Conservation (phyloP, 495 filamentous ascomycete species). For the Xylaria longipes region DNA sequence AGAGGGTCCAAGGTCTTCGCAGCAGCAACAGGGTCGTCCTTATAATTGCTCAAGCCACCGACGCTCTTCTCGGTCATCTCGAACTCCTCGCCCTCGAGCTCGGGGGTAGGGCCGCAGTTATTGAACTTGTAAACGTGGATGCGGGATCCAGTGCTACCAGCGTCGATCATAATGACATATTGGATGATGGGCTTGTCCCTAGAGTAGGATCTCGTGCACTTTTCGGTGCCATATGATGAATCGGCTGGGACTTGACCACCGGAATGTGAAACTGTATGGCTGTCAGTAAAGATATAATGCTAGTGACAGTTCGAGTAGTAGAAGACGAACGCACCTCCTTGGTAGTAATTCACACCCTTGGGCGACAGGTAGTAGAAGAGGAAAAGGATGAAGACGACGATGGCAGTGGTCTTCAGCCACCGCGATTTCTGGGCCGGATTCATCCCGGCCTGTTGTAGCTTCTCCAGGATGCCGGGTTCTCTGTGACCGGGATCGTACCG, state of each 20-base stretch:
- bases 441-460: slow-evolving; percentile 63
- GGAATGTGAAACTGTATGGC: slow-evolving; percentile 32
- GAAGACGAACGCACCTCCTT: slow-evolving; percentile 44
- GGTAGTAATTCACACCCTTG: slow-evolving; percentile 52
- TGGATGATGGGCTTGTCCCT: slow-evolving; percentile 91
- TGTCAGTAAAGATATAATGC: background rate
- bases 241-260: slow-evolving; percentile 63
- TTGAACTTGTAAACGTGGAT: slow-evolving; percentile 99
- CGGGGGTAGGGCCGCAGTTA: slow-evolving; percentile 95
- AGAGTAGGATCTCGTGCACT: slow-evolving; percentile 82
- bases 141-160: slow-evolving; percentile 94
- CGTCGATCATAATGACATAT: slow-evolving; percentile 98
- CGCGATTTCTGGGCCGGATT: slow-evolving; percentile 76
- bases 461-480: slow-evolving; percentile 53
- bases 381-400: slow-evolving; percentile 75
- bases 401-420: slow-evolving; percentile 81
- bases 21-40: slow-evolving; percentile 81
- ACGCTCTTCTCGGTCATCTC: slow-evolving; percentile 83
- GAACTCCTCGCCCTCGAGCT: slow-evolving; percentile 90
- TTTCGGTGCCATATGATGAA: slow-evolving; percentile 65
- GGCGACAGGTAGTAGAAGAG: slow-evolving; percentile 79
- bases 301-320: background rate
- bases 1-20: slow-evolving; percentile 88
- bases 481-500: slow-evolving; percentile 56
- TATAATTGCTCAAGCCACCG: slow-evolving; percentile 86